Conservation (phyloP, 2,329 filamentous ascomycete species). For the Nectriaceae sp. region DNA sequence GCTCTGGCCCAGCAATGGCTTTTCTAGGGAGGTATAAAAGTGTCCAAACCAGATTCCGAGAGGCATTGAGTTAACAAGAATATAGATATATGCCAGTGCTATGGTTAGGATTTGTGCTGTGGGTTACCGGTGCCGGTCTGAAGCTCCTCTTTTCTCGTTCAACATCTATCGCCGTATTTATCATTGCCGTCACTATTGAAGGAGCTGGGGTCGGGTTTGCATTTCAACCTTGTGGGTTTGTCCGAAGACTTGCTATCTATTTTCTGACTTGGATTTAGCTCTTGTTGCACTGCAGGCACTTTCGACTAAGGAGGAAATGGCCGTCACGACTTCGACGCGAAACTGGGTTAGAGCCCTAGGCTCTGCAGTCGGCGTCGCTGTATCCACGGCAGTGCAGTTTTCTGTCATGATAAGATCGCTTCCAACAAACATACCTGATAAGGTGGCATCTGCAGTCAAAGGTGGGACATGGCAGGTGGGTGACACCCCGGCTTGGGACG, state of each 20-base stretch:
- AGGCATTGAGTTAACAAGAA: no score
- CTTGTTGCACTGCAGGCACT: constrained; percentile 41
- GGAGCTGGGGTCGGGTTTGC: constrained; percentile 37
- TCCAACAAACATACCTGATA: no score
- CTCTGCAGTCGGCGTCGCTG: constrained; percentile 4
- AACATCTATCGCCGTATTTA: constrained; percentile 30
- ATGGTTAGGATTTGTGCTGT: constrained; percentile 35
- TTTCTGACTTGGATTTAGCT: no score
- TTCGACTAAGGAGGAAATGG: constrained; percentile 35
- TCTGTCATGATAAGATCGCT: no score
- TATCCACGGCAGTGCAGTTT: constrained; percentile 36
- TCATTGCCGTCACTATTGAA: constrained; percentile 33
- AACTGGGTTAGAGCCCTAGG: constrained; percentile 38
- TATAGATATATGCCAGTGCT: constrained; percentile 35
- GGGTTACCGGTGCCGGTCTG: constrained; percentile 37
- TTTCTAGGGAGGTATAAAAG: constrained; percentile 31
- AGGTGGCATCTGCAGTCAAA: no score
- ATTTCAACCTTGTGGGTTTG: no score
- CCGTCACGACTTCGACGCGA: constrained; percentile 40
- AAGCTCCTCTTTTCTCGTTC: constrained; percentile 26
- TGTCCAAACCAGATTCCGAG: constrained; percentile 31
- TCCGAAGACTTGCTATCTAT: no score
- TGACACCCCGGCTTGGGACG: no score
- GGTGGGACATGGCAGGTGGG: no score
- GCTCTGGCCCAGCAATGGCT: no score